Percentiles rank a stretch among this genome's conserved stretches.
Evolutionary conservation across 306 rosid species (phyloP).

Genomic region (Albizia julibrissin): DNA sequence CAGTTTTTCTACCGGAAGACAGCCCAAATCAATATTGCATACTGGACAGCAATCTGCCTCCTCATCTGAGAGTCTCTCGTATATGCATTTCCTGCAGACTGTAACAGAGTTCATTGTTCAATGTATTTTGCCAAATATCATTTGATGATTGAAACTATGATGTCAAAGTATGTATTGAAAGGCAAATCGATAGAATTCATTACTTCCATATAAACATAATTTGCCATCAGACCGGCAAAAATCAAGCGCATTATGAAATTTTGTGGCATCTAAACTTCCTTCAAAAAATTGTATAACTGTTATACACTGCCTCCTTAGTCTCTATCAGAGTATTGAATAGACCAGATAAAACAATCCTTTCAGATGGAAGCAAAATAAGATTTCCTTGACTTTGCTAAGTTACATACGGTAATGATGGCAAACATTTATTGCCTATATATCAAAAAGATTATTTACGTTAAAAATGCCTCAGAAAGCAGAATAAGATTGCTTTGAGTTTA

Average conservation of each 20-base stretch:
- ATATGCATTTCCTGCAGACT: slow-evolving; percentile 98
- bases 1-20: slow-evolving; percentile 85
- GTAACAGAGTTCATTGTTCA: slow-evolving; percentile 37
- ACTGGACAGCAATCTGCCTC: slow-evolving; percentile 86
- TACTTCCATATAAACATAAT: background rate
- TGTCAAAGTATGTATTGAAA: slow-evolving; percentile 14
- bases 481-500: background rate
- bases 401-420: background rate
- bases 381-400: background rate
- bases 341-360: background rate
- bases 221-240: background rate
- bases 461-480: background rate
- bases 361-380: background rate
- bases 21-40: slow-evolving; percentile 86
- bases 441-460: background rate
- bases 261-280: background rate
- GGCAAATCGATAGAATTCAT: slow-evolving; percentile 7
- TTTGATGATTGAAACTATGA: background rate
- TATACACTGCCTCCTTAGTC: background rate
- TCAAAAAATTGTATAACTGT: slow-evolving; percentile 20
- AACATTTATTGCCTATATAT: background rate
- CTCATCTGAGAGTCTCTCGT: slow-evolving; percentile 79
- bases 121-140: slow-evolving; percentile 32
- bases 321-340: background rate
- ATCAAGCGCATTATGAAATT: background rate